These are phyloP conservation scores for Yarrowia alimentaria DNA, from an alignment of 805 yeast species.

Conservation along the genomic window DNA sequence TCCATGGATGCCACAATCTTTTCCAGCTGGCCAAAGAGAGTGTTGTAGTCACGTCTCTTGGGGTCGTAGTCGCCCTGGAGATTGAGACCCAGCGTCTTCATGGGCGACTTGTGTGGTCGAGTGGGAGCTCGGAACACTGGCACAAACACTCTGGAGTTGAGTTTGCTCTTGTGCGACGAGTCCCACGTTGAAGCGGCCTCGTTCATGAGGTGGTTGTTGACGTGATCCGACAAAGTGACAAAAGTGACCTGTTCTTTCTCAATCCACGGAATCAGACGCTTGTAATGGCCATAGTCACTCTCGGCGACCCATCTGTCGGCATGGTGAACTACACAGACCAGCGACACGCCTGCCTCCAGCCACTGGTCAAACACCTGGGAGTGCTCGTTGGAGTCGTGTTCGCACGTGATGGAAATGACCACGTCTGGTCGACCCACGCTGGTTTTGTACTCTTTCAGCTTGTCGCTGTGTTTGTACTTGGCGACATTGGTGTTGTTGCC, in stretches of 20 bases:
- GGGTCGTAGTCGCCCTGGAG: constrained; percentile 20
- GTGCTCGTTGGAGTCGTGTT: constrained; percentile 17
- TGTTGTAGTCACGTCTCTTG: constrained; percentile 15
- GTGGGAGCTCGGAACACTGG: constrained; percentile 13
- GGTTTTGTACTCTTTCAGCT: constrained; percentile 5
- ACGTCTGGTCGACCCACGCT: constrained; percentile 10
- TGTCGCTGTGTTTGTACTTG: constrained; percentile 3
- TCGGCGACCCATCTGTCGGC: constrained; percentile 18
- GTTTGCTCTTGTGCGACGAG: neutral
- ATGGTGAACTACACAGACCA: constrained; percentile 16
- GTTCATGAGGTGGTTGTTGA: neutral
- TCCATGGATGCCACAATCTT: constrained; percentile 1
- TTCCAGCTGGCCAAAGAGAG: neutral
- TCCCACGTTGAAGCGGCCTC: constrained; percentile 10
- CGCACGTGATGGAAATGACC: constrained; percentile 14
- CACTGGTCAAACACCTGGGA: constrained; percentile 2
- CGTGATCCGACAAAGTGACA: constrained; percentile 18
- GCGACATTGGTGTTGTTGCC: constrained; percentile 20
- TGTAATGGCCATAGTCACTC: constrained; percentile 22
- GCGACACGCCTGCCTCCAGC: constrained; percentile 8
- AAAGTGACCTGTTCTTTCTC: constrained; percentile 17
- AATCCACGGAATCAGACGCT: constrained; percentile 17
- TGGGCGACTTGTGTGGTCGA: constrained; percentile 24
- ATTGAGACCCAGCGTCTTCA: constrained; percentile 10
- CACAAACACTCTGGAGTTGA: constrained; percentile 2